Evolutionary conservation across 495 filamentous ascomycete genomes (phyloP).

Genomic region (Talaromyces adpressus): DNA sequence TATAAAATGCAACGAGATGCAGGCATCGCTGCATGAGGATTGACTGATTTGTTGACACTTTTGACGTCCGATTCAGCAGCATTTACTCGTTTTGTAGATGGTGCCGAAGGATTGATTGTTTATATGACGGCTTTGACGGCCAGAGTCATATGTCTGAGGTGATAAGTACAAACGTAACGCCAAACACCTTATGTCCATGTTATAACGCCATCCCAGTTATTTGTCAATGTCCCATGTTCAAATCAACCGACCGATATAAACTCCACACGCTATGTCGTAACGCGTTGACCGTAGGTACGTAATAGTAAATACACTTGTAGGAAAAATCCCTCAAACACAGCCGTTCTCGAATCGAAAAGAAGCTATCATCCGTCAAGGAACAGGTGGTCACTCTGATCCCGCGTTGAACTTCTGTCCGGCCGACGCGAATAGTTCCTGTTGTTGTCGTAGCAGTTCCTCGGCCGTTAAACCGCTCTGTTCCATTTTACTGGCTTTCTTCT

Average conservation of each 20-base stretch:
- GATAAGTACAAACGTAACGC: neutral
- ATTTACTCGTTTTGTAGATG: neutral
- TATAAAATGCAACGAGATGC: neutral
- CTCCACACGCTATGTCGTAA: conserved; percentile 2
- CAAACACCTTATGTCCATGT: neutral
- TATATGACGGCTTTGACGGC: neutral
- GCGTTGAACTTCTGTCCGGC: conserved; percentile 70
- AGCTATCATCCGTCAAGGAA: neutral
- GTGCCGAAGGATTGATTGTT: neutral
- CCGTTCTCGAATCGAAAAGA: neutral
- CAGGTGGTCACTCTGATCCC: conserved; percentile 28
- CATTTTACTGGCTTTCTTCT: conserved; percentile 96
- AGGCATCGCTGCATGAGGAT: neutral
- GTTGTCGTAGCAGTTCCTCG: conserved; percentile 80
- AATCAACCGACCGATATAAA: neutral
- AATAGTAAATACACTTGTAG: neutral
- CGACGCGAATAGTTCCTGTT: conserved; percentile 82
- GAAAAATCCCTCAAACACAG: neutral
- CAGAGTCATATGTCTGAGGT: neutral
- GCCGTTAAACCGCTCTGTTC: conserved; percentile 85
- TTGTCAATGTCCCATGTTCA: neutral
- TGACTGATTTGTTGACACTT: neutral
- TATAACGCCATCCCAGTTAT: neutral
- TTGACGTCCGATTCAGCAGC: neutral
- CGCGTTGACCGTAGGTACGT: neutral